Evolutionary conservation across 805 yeast species (phyloP).

Genomic region (Teunomyces stri): DNA sequence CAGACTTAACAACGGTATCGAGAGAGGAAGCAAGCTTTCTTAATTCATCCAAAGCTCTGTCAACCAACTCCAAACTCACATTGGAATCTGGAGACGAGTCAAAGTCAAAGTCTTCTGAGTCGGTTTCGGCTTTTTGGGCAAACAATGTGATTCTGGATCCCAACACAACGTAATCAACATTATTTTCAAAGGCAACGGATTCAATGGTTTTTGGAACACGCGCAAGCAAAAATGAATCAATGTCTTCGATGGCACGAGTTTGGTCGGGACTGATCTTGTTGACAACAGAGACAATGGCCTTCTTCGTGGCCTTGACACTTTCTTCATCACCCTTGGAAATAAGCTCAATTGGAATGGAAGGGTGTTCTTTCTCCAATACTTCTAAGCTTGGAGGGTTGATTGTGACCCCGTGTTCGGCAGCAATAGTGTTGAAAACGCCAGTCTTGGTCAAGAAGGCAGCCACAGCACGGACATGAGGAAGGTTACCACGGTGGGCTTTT

Average conservation of each 20-base stretch:
- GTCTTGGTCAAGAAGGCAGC: conserved; percentile 62
- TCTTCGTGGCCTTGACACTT: conserved; percentile 60
- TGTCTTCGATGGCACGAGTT: conserved; percentile 56
- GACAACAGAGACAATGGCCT: conserved; percentile 68
- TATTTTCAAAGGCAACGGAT: conserved; percentile 41
- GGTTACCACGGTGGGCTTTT: conserved; percentile 81
- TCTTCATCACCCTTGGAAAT: conserved; percentile 49
- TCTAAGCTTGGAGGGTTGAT: conserved; percentile 39
- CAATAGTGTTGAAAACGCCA: conserved; percentile 45
- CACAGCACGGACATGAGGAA: conserved; percentile 71
- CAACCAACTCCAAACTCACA: conserved; percentile 53
- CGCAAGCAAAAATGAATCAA: conserved; percentile 58
- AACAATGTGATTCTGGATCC: conserved; percentile 56
- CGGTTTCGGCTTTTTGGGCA: conserved; percentile 46
- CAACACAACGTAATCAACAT: conserved; percentile 59
- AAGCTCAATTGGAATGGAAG: conserved; percentile 60
- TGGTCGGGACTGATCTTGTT: conserved; percentile 69
- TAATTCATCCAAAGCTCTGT: conserved; percentile 52
- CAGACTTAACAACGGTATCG: conserved; percentile 46
- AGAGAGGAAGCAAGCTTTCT: conserved; percentile 59
- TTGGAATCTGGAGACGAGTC: conserved; percentile 50
- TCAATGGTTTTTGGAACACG: conserved; percentile 44
- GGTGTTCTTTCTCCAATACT: conserved; percentile 38
- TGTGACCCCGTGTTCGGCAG: conserved; percentile 33
- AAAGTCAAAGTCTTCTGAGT: conserved; percentile 39